Evolutionary conservation across 2,329 filamentous ascomycete species (phyloP), one percentile per base, ranked within the genome.

Genomic region (Phaeomoniella chlamydospora): DNA sequence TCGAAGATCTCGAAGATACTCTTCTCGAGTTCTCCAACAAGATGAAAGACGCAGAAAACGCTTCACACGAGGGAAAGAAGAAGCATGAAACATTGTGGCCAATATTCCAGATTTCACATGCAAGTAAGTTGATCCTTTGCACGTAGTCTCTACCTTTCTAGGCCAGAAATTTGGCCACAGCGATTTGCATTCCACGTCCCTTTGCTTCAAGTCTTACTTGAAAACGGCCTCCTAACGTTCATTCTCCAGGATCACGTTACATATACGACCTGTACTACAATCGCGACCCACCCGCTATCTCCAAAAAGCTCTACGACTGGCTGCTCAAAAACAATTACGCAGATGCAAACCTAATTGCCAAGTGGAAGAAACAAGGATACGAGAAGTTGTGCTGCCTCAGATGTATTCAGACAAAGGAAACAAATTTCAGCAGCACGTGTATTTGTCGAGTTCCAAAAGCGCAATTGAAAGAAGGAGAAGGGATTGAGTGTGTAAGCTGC

Each of bases 361-460:
- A 98, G 65, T 98, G 90, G 90, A 98, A 98, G 74, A 98, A 98
- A 66, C 82, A 92, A 52, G 90, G 90, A 12, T 98, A 98, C 52
- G 90, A 98, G 61, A 94, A 96, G 82, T 64, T 98, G 31, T 98
- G 90, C 61, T 98, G 90, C 57, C 67, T 94, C 37, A 76, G 87
- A 43, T 98, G 90, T 59, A 88, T 98, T 38, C 90, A 98, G 61
- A 94, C 90, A n/a, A 96, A 96, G 60, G 90, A 98, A 67, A 98
- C 90, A 18, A 98, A 98, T 59, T 98, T 96, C 66, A 90, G 88
- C 58, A 82, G 84, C 44, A 98, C 88, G 1, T 98, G 90, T 56
- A 90, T 98, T 51, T 98, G 90, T 58, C 82, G 90, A 35, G 88
- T 98, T 35, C 90, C 90, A 2, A 80, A 81, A 53, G 79, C 84